phyloP scores from a whole-genome alignment of 2,329 filamentous ascomycete genomes.

The Magnaporthiopsis incrustans region DNA sequence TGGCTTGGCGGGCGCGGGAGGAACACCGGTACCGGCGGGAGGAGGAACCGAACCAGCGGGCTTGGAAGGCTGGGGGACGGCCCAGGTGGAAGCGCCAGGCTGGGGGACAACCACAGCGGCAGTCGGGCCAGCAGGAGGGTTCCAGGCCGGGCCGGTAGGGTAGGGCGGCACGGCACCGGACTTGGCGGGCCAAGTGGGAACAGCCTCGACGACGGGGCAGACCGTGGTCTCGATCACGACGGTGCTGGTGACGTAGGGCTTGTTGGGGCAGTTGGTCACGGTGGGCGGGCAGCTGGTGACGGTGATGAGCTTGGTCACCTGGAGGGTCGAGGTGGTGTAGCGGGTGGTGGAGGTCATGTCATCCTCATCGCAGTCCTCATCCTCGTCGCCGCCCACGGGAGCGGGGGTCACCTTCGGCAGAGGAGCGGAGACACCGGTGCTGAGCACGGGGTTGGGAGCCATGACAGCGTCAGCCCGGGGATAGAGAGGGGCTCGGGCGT shows the following conservation, averaged over 20 bases:
- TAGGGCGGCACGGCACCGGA: not conserved
- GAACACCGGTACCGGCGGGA: not conserved
- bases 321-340: slow-evolving; percentile 8
- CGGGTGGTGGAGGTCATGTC: not conserved
- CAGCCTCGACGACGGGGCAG: slow-evolving; percentile 4
- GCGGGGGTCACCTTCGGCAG: not conserved
- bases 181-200: not conserved
- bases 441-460: not conserved
- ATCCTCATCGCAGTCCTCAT: slow-evolving; percentile 5
- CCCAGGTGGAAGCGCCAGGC: no score
- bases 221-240: slow-evolving; percentile 7
- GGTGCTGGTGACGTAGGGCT: slow-evolving; percentile 7
- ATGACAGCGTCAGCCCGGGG: no score
- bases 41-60: not conserved
- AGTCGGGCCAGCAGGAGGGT: not conserved
- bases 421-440: no score
- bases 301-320: slow-evolving; percentile 7
- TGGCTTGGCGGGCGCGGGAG: slow-evolving; percentile 1
- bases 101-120: not conserved
- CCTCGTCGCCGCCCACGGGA: not conserved
- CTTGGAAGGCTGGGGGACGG: not conserved
- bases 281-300: slow-evolving; percentile 9
- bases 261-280: slow-evolving; percentile 9
- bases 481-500: not conserved
- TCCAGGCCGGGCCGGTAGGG: slow-evolving; percentile 1